Percentiles rank a stretch among this genome's conserved stretches.
Evolutionary conservation across 305 asterid genomes (phyloP).

Genomic region (Solanum hybrid): DNA sequence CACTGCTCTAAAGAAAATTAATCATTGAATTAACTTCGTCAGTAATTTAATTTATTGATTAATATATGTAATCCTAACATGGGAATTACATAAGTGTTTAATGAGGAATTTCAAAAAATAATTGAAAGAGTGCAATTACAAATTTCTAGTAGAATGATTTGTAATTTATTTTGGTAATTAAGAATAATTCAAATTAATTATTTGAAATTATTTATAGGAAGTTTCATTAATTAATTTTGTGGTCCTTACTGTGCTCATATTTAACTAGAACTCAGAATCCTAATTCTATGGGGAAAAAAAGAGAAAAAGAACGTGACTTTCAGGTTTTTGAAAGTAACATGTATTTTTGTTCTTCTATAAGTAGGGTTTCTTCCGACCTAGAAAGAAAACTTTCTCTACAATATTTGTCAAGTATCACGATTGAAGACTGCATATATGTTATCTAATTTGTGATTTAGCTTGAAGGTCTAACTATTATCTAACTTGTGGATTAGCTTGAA

Average conservation of each 20-base stretch:
- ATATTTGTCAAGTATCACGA: background rate
- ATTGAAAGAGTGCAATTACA: background rate
- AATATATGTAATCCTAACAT: background rate
- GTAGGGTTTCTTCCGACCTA: background rate
- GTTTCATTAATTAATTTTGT: background rate
- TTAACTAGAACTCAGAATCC: background rate
- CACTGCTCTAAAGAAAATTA: background rate
- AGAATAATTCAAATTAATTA: too few species aligned
- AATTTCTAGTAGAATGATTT: too few species aligned
- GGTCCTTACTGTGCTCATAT: background rate
- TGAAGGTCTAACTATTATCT: background rate
- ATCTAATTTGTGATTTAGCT: background rate
- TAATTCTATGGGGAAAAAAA: fast-evolving
- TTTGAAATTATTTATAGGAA: too few species aligned
- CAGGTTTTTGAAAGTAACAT: background rate
- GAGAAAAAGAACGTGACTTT: background rate
- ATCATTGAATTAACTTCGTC: background rate
- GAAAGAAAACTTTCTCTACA: too few species aligned
- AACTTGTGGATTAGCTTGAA: background rate
- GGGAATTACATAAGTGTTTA: background rate
- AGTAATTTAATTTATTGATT: background rate
- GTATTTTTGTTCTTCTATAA: background rate
- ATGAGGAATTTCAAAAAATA: too few species aligned
- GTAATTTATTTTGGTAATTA: background rate
- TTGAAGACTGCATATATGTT: background rate